Evolutionary conservation across 768 basidiomycete species (phyloP), one percentile per base, ranked within the genome.

Genomic region (Chiua virens): DNA sequence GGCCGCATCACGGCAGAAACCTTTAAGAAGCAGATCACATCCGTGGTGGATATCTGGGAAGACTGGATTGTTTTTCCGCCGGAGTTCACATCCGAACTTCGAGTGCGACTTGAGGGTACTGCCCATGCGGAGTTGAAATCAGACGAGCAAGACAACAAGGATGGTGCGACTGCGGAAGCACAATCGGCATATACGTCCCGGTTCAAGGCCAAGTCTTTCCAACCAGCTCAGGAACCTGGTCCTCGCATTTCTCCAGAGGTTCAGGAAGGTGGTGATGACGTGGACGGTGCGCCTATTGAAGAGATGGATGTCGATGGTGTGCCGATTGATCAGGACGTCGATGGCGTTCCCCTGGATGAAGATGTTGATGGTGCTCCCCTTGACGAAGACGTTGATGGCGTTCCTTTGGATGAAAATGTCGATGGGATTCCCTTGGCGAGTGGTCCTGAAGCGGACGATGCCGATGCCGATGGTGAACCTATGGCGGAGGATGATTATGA

Each of bases 11-110:
- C 94, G 3, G 96, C 96, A 13, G 95, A 98, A 58, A 86, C 88
- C 2, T 99, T 98, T 79, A 95, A 89, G 73, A 87, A 87, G 58
- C 92, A 98, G 69, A 92, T 98, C 52, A 85, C 83, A 6, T 74
- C 85, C 8, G 84, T 98, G 17, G 79, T 98, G 6, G 95, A 98
- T 62, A 87, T 98, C 27, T 98, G 97, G 94, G 97, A 98, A 64
- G 88, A 97, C 66, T 96, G 95, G 94, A 95, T 98, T 51, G 90
- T 98, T 28, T 98, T 98, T 65, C 79, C 91, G 46, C 89, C 87
- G 3, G 90, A 95, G 48, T 90, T 89, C 61, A 94, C 89, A 0
- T 63, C 77, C 3, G 83, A 87, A 59, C 77, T 96, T 15, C 77
- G 92, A 22, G 71, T 70, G 47, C 76, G 93, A 49, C 76, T 98